phyloP scores from a whole-genome alignment of 2,329 filamentous ascomycete genomes.

The Lachnellula hyalina region DNA sequence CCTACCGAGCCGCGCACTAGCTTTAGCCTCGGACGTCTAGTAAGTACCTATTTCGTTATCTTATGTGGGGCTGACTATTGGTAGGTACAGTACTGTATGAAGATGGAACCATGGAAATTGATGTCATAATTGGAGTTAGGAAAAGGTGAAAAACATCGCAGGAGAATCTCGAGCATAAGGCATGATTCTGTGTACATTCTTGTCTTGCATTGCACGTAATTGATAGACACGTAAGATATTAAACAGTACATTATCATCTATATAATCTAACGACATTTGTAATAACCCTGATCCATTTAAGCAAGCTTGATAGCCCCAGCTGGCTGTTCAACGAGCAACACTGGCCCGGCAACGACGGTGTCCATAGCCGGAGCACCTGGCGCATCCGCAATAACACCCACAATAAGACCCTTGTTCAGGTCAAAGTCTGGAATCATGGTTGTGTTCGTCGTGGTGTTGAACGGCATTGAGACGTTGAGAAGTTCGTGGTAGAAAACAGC shows the following conservation, averaged over 20 bases:
- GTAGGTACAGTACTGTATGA: no score
- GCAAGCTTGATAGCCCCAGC: conserved; percentile 21
- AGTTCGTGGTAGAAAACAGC: conserved; percentile 39
- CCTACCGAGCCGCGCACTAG: no score
- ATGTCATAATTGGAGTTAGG: no score
- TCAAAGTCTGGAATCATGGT: conserved; percentile 36
- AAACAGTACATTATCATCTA: background rate
- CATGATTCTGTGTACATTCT: no score
- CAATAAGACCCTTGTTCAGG: conserved; percentile 33
- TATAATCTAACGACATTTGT: background rate
- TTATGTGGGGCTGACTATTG: no score
- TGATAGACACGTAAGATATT: background rate
- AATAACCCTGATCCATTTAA: background rate
- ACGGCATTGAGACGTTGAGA: conserved; percentile 33
- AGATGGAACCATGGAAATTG: no score
- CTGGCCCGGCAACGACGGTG: conserved; percentile 36
- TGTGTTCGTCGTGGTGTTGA: conserved; percentile 31
- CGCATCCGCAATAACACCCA: conserved; percentile 34
- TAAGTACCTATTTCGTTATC: no score
- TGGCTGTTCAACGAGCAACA: conserved; percentile 35
- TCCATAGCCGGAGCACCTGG: conserved; percentile 34
- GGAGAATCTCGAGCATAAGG: no score
- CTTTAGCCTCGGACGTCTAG: no score
- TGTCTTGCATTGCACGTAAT: no score
- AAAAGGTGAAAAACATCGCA: no score